phyloP scores from a whole-genome alignment of 2,329 filamentous ascomycete genomes.

The Rutstroemia sp. region DNA sequence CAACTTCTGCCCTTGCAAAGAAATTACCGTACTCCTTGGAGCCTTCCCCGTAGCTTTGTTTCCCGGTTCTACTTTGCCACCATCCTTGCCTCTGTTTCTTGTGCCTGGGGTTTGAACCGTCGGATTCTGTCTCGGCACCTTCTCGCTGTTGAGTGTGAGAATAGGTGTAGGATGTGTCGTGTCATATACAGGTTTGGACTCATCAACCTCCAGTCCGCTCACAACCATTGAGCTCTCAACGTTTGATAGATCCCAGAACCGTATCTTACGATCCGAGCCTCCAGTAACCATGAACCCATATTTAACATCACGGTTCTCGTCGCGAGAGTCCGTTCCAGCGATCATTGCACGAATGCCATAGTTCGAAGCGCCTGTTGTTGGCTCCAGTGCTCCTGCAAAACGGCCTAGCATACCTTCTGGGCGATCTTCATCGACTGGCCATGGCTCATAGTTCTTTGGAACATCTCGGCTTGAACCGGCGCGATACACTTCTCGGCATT shows the following conservation, averaged over 20 bases:
- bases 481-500: constrained; percentile 84
- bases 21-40: constrained; percentile 76
- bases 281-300: constrained; percentile 81
- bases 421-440: constrained; percentile 84
- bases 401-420: constrained; percentile 80
- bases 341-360: constrained; percentile 69
- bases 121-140: constrained; percentile 22
- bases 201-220: constrained; percentile 66
- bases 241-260: constrained; percentile 85
- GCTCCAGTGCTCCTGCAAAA: constrained; percentile 70
- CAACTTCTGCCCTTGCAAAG: constrained; percentile 77
- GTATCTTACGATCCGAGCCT: constrained; percentile 81
- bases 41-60: constrained; percentile 36
- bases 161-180: constrained; percentile 54
- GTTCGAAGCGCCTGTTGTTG: constrained; percentile 41
- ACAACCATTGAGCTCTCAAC: constrained; percentile 74
- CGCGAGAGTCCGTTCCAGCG: constrained; percentile 61
- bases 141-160: constrained; percentile 60
- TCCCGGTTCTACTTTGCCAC: constrained; percentile 22
- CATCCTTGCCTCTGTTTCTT: constrained; percentile 7
- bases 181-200: constrained; percentile 66
- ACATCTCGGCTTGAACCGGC: constrained; percentile 51
- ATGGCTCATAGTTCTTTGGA: constrained; percentile 66
- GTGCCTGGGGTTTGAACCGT: constrained; percentile 28
- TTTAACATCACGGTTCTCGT: constrained; percentile 64